Base-by-base conservation (phyloP, 495 filamentous ascomycete genomes). In the Arthonia radiata region DNA sequence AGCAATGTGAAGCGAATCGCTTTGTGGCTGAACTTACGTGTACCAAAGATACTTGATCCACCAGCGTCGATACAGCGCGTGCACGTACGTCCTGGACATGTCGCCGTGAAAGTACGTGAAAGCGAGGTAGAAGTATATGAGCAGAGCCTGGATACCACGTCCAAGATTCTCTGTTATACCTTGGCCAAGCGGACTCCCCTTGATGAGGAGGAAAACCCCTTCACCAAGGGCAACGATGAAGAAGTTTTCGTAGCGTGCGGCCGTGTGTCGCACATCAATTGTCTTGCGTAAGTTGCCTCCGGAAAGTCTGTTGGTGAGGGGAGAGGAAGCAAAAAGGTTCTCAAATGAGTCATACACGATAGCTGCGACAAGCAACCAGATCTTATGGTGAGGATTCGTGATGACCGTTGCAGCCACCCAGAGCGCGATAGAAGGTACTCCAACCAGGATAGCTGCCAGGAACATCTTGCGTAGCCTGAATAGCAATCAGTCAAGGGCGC, bases 71-170 rank as follows among this genome's bases (percentile, higher is more conserved):
- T 31, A 34, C 7, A 44, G 25, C 11, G 43, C 38, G 26, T 47
- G 43, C 3, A 47, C 31, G 27, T 34, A 46, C 17, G 23, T 24
- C 9, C 35, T 34, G 1, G 36, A 33, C 15, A 38, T 38, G 24
- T 44, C 41, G 7, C 36, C 40, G 14, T 43, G 43, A 30, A 43
- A 46, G 27, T 43, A 46, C 8, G 43, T 15, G 25, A 29, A 36
- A 25, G 34, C 35, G 4, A 46, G 22, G 2, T 34, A 14, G 24
- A 43, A 46, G 24, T 37, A 46, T 4, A 41, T 22, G 7, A 37
- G 6, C 4, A 46, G 24, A 24, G 36, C 42, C 1, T 25, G 22
- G 5, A 43, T 13, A 10, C 35, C 42, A 14, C 29, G 36, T 2
- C 37, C 40, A 9, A 36, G 31, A 6, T 33, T 13, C 5, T 28